Conservation (phyloP, 2,329 filamentous ascomycete genomes). For the Drechslerella coelobrocha region DNA sequence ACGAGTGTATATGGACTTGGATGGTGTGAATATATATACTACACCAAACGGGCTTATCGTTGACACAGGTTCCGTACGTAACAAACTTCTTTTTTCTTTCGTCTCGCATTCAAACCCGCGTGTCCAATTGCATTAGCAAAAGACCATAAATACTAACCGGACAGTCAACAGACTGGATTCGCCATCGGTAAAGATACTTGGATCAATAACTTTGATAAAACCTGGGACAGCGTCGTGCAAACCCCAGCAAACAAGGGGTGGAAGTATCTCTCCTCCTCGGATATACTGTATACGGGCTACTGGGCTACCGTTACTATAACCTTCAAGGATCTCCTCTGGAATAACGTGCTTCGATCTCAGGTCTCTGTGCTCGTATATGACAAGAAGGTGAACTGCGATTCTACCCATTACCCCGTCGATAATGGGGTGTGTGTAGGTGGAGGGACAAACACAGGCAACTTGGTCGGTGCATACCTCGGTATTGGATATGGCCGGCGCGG, state of each 20-base stretch:
- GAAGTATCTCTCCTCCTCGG: conserved; percentile 38
- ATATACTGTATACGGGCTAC: conserved; percentile 32
- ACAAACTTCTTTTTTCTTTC: not conserved
- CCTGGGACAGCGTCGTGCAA: not conserved
- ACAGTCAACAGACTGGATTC: conserved; percentile 20
- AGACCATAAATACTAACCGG: not conserved
- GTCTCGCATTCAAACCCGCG: no score
- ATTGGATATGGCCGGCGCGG: conserved; percentile 29
- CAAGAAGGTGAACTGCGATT: conserved; percentile 5
- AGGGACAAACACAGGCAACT: not conserved
- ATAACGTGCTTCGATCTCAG: conserved; percentile 10
- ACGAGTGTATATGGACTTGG: conserved; percentile 20
- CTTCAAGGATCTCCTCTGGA: conserved; percentile 19
- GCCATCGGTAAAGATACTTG: conserved; percentile 26
- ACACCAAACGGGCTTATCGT: conserved; percentile 3
- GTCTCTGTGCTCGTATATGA: conserved; percentile 28
- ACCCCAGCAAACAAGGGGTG: conserved; percentile 10
- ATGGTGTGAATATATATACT: conserved; percentile 17
- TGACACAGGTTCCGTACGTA: conserved; percentile 32
- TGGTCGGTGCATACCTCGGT: conserved; percentile 17
- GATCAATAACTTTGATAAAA: conserved; percentile 14
- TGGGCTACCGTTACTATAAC: conserved; percentile 35
- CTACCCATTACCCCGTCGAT: conserved; percentile 2
- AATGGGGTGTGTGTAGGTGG: conserved; percentile 16
- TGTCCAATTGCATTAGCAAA: not conserved